These are phyloP conservation scores for Marchantia paleacea DNA, from an alignment of 225 moss, liverwort and hornwort genomes.

Conservation along the genomic window DNA sequence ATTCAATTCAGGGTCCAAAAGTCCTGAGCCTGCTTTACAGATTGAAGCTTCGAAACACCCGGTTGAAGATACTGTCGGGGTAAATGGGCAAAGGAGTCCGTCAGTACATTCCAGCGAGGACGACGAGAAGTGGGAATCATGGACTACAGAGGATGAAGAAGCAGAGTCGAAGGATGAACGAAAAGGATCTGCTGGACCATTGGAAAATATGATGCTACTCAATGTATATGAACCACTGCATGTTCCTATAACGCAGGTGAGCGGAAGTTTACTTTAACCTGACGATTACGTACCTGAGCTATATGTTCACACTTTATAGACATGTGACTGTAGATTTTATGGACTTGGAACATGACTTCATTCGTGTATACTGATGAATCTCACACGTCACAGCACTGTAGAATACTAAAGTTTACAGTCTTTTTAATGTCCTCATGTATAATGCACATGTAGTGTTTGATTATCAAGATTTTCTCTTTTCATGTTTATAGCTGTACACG, in stretches of 20 bases:
- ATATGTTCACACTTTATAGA: no score
- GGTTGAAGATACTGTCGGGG: not conserved
- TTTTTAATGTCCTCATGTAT: no score
- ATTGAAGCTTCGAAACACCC: not conserved
- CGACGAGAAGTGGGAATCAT: conserved; percentile 42
- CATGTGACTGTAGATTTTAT: no score
- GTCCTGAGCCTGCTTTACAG: not conserved
- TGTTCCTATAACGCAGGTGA: conserved; percentile 56
- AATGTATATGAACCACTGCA: conserved; percentile 53
- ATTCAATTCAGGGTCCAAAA: conserved; percentile 15
- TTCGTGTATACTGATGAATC: not conserved
- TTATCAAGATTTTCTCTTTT: not conserved
- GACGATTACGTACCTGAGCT: no score
- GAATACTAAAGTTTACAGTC: no score
- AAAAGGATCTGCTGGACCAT: conserved; percentile 52
- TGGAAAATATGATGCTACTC: conserved; percentile 46
- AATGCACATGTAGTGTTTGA: no score
- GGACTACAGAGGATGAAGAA: conserved; percentile 19
- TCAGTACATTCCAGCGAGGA: conserved; percentile 27
- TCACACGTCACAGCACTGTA: no score
- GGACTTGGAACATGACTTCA: not conserved
- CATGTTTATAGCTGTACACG: not conserved
- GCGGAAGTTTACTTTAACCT: not conserved
- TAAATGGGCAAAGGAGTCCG: not conserved
- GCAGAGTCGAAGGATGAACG: conserved; percentile 25